Base-by-base conservation (phyloP, 768 basidiomycete species). In the Lyophyllum semitale region DNA sequence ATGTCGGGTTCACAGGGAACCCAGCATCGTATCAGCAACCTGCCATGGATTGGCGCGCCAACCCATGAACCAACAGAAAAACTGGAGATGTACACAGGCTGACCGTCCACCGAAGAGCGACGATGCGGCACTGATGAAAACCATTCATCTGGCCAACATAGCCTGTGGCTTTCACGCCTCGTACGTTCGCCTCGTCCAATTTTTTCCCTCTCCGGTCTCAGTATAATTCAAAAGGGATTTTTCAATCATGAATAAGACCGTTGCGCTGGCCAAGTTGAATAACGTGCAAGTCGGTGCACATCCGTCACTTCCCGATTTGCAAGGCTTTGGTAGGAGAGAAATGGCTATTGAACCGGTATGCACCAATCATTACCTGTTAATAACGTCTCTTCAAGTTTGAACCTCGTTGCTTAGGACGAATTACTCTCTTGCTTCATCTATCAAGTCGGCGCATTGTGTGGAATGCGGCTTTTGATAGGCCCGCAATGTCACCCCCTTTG, bases 111-210 rank as follows among this genome's bases (percentile, higher is more conserved):
- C 38, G 1, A 38, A 83, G 82, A 77, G 75, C 6, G 78, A 84
- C 32, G 83, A 84, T 30, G 79, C 78, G 52, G 68, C 69, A 9
- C 72, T 84, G 40, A 83, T 83, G 80, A 73, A 77, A 50, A 79
- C 76, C 11, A 82, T 85, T 26, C 81, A 84, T 59, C 70, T 84
- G 15, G 83, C 84, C 0, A 85, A 87, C 55, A 72, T 87, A 15
- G 87, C 87, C 0, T 88, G 86, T 62, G 86, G 87, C 6, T 87
- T 86, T 56, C 87, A 88, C 62, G 85, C 83, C 20, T 83, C 82
- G 82, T 85, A 55, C 44, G 68, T 56, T 15, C 3, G 18, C 18
- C 27, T 13, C 17, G n/a, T 18, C 13, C 22, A 3, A 12, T 17
- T 5, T 6, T 23, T 27, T 11, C n/a, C n/a, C 15, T 32, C 30